phyloP scores from a whole-genome alignment of 108 stramenopile genomes.

The Parietichytrium sp. region DNA sequence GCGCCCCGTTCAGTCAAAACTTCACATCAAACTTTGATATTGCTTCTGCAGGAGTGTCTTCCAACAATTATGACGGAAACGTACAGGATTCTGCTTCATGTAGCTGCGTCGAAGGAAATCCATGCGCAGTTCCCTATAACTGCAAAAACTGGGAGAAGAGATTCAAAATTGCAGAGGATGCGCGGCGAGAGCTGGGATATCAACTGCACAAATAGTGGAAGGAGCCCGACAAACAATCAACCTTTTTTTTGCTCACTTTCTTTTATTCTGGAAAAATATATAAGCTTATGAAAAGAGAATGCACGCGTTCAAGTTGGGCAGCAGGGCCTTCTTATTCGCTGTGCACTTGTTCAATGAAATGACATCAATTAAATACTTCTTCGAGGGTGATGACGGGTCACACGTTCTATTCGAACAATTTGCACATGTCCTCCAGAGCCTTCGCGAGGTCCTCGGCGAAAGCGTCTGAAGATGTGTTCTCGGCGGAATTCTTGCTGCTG shows the following conservation, averaged over 20 bases:
- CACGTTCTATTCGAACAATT: not conserved
- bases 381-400: too few species aligned
- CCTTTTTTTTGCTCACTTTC: too few species aligned
- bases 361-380: too few species aligned
- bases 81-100: conserved; percentile 19
- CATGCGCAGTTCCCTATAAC: conserved; percentile 17
- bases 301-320: too few species aligned
- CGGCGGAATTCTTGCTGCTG: conserved; percentile 31
- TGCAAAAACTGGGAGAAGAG: conserved; percentile 37
- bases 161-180: too few species aligned
- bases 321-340: too few species aligned
- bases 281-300: too few species aligned
- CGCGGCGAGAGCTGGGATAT: too few species aligned
- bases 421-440: conserved; percentile 37
- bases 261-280: too few species aligned
- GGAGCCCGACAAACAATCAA: too few species aligned
- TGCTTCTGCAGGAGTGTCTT: not conserved
- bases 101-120: conserved; percentile 28
- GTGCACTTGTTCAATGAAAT: too few species aligned
- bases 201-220: too few species aligned
- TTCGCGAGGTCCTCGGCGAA: conserved; percentile 21
- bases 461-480: not conserved
- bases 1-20: not conserved
- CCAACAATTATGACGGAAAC: not conserved
- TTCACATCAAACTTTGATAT: not conserved